phyloP scores from a whole-genome alignment of 1,284 basidiomycete species.

The Paramarasmius palmivorus region DNA sequence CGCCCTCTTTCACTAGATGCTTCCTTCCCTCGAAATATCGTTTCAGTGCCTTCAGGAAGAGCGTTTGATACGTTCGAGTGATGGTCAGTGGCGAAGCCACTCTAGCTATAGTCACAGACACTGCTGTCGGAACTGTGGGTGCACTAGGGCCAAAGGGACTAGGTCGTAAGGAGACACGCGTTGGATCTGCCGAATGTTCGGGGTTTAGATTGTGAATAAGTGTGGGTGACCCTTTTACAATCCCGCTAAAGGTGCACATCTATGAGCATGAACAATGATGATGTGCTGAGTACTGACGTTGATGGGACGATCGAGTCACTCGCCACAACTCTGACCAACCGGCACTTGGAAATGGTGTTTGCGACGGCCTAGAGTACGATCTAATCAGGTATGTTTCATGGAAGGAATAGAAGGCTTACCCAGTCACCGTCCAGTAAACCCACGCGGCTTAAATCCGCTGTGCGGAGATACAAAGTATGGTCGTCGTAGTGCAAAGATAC shows the following conservation, averaged over 20 bases:
- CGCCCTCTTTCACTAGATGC: slow-evolving; percentile 77
- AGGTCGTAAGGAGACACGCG: slow-evolving; percentile 38
- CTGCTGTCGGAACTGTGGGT: slow-evolving; percentile 73
- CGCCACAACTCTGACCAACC: slow-evolving; percentile 60
- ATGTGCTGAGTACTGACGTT: slow-evolving; percentile 26
- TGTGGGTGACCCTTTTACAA: slow-evolving; percentile 50
- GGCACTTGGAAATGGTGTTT: slow-evolving; percentile 30
- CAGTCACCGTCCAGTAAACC: slow-evolving; percentile 88
- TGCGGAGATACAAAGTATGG: slow-evolving; percentile 55
- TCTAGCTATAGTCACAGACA: slow-evolving; percentile 77
- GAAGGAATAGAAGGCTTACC: slow-evolving; percentile 49
- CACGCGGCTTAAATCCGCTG: slow-evolving; percentile 66
- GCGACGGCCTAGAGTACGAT: slow-evolving; percentile 33
- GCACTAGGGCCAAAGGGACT: slow-evolving; percentile 55
- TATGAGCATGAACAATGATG: background rate
- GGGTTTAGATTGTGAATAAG: slow-evolving; percentile 55
- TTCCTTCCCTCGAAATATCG: slow-evolving; percentile 60
- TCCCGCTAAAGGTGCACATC: slow-evolving; percentile 32
- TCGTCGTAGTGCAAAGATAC: slow-evolving; percentile 41
- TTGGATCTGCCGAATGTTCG: slow-evolving; percentile 21
- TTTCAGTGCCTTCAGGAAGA: slow-evolving; percentile 72
- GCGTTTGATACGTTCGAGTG: slow-evolving; percentile 71
- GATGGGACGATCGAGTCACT: slow-evolving; percentile 43
- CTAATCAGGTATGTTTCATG: slow-evolving; percentile 11
- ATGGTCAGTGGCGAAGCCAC: slow-evolving; percentile 82